These are phyloP conservation scores for Linderniella brevidens DNA, from an alignment of 257 asterid genomes.

Conservation along the genomic window DNA sequence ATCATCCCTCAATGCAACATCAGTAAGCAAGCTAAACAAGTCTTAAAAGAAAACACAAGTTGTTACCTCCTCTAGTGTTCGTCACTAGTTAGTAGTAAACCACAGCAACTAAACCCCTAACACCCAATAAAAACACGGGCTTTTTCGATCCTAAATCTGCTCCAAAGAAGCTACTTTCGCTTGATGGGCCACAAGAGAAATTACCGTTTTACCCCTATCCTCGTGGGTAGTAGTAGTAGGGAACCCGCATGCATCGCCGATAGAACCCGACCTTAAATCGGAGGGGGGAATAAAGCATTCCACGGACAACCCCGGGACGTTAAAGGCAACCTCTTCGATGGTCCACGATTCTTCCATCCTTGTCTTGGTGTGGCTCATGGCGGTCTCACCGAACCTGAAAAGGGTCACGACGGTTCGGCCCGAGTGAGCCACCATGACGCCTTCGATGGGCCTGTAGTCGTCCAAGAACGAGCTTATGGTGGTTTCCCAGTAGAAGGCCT, in stretches of 20 bases:
- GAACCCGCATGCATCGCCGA: conserved; percentile 66
- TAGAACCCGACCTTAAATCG: conserved; percentile 55
- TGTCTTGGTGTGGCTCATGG: conserved; percentile 88
- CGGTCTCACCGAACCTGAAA: conserved; percentile 94
- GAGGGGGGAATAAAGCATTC: conserved; percentile 96
- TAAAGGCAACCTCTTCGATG: conserved; percentile 88
- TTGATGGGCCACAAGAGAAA: conserved; percentile 26
- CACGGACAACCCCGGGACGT: conserved; percentile 72
- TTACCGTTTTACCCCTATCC: conserved; percentile 36
- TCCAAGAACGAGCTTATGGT: conserved; percentile 79
- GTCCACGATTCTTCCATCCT: conserved; percentile 99
- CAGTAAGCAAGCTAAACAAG: no score
- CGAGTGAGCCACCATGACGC: conserved; percentile 94
- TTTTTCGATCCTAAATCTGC: not conserved
- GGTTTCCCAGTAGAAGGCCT: conserved; percentile 95
- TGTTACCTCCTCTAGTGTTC: no score
- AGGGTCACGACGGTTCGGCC: conserved; percentile 86
- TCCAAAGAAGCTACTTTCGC: conserved; percentile 61
- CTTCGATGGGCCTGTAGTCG: conserved; percentile 80
- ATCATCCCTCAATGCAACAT: no score
- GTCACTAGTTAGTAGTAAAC: no score
- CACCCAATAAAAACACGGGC: no score
- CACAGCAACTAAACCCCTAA: no score
- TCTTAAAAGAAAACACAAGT: no score
- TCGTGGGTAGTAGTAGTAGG: conserved; percentile 44